Percentiles rank a stretch among this genome's conserved stretches.
Evolutionary conservation across 495 filamentous ascomycete species (phyloP).

Genomic region (Corynascus novoguineensis): DNA sequence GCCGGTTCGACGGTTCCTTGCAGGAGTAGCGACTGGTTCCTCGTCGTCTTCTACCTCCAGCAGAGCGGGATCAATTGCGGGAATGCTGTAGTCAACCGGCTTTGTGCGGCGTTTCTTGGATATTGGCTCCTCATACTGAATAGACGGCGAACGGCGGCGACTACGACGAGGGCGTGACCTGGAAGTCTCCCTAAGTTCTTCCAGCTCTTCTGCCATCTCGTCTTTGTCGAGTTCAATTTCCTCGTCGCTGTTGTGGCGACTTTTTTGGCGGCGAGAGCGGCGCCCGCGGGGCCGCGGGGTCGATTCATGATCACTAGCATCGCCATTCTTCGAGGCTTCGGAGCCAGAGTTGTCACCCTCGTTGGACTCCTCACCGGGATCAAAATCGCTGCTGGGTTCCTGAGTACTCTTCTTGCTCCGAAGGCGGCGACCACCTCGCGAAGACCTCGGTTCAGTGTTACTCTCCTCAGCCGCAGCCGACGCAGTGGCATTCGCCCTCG

Average conservation of each 20-base stretch:
- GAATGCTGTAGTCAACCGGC: slow-evolving; percentile 51
- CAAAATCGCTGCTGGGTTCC: slow-evolving; percentile 82
- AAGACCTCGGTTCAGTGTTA: slow-evolving; percentile 25
- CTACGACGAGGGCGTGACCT: slow-evolving; percentile 45
- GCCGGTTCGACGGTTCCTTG: slow-evolving; percentile 55
- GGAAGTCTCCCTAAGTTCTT: slow-evolving; percentile 53
- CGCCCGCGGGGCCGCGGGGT: slow-evolving; percentile 34
- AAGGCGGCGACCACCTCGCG: slow-evolving; percentile 37
- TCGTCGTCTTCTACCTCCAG: slow-evolving; percentile 63
- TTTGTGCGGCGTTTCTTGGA: slow-evolving; percentile 38
- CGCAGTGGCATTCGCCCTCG: slow-evolving; percentile 29
- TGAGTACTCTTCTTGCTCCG: slow-evolving; percentile 38
- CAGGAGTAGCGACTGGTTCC: slow-evolving; percentile 59
- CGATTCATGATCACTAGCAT: slow-evolving; percentile 37
- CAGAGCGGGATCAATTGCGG: slow-evolving; percentile 64
- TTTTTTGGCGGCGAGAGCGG: slow-evolving; percentile 34
- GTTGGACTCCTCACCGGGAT: slow-evolving; percentile 62
- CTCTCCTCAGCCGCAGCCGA: slow-evolving; percentile 28
- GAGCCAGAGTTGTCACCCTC: slow-evolving; percentile 46
- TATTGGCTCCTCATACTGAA: slow-evolving; percentile 48
- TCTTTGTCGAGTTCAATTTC: slow-evolving; percentile 61
- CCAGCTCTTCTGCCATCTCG: slow-evolving; percentile 74
- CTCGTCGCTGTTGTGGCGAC: slow-evolving; percentile 46
- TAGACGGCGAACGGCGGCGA: slow-evolving; percentile 51
- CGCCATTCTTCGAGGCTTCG: slow-evolving; percentile 31